Conservation (phyloP, 768 basidiomycete species). For the Mycena latifolia region DNA sequence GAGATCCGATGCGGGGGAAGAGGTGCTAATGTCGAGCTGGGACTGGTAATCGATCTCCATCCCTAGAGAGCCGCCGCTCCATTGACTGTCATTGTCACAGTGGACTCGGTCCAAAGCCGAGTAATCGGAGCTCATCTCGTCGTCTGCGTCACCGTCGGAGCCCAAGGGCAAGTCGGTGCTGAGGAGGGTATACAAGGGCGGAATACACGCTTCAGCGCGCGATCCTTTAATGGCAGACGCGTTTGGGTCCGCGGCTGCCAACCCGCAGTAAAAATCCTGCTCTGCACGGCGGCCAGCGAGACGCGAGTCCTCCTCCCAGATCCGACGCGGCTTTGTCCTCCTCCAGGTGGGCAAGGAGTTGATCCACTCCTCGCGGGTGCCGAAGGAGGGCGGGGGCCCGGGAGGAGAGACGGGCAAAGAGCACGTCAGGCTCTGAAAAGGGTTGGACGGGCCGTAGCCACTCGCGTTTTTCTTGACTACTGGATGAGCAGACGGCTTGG, state of each 20-base stretch:
- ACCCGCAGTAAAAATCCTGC: conserved; percentile 81
- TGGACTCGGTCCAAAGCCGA: conserved; percentile 48
- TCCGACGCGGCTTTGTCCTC: conserved; percentile 73
- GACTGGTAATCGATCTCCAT: conserved; percentile 46
- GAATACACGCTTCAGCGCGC: conserved; percentile 87
- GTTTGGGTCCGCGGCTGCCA: conserved; percentile 77
- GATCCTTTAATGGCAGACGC: conserved; percentile 87
- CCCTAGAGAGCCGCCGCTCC: conserved; percentile 49
- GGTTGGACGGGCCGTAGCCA: conserved; percentile 47
- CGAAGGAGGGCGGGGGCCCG: conserved; percentile 74
- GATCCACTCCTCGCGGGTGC: conserved; percentile 80
- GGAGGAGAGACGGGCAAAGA: conserved; percentile 71
- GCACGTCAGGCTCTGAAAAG: conserved; percentile 66
- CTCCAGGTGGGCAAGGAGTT: conserved; percentile 79
- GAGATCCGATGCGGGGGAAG: conserved; percentile 39
- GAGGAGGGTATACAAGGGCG: conserved; percentile 67
- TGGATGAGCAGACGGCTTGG: conserved; percentile 71
- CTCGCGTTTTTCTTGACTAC: conserved; percentile 69
- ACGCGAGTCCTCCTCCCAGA: conserved; percentile 69
- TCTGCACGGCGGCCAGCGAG: conserved; percentile 43
- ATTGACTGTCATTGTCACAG: conserved; percentile 53
- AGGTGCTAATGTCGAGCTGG: conserved; percentile 28
- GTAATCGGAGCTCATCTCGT: conserved; percentile 59
- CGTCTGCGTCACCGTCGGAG: conserved; percentile 52
- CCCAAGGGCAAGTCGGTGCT: conserved; percentile 19